Base-by-base conservation (phyloP, 805 yeast species). In the Lipomyces mesembrius region DNA sequence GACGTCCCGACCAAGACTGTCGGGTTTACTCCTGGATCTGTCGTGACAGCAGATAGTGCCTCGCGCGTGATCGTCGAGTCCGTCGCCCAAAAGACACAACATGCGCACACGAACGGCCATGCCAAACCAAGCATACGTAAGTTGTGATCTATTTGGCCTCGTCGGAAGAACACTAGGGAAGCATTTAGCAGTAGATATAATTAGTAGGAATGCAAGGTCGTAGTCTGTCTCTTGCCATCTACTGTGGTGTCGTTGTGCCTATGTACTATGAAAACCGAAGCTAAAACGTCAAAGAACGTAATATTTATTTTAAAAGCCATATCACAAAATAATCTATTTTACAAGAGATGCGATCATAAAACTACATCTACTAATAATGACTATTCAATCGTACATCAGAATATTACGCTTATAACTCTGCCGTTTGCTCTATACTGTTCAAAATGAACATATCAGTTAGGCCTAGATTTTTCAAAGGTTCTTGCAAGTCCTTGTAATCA, bases 131-230 rank as follows among this genome's bases (percentile, higher is more conserved):
- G n/a, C n/a, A n/a, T n/a, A n/a, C n/a, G n/a, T n/a, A n/a, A n/a
- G n/a, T n/a, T n/a, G n/a, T n/a, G n/a, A 2, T 88, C 91, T 59
- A 79, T 93, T 75, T 92, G 97, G 97, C 74, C 74, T 9, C 59
- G 75, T n/a, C 58, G 75, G 35, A 71, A 73, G 56, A 73, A 73
- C 55, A 73, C 75, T 14, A 59, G 75, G 43, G 74, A 73, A 54
- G 54, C 65, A 20, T 57, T 64, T 46, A 52, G 34, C 9, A 52
- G 55, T 11, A 25, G 55, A 29, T 25, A 53, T 49, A 22, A 57
- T 46, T 35, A 49, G 22, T 20, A n/a, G 60, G 34, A 43, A n/a
- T 1, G 20, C 49, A n/a, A 43, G 2, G n/a, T 43, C 49, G 20
- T 3, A 43, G 12, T 1, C 22, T 11, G 17, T 37, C 12, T 25